A percentile compares a stretch with the other conserved stretches of the same genome.
phyloP scores from a whole-genome alignment of 2,329 filamentous ascomycete genomes.

The Pestalotiopsis sp. region DNA sequence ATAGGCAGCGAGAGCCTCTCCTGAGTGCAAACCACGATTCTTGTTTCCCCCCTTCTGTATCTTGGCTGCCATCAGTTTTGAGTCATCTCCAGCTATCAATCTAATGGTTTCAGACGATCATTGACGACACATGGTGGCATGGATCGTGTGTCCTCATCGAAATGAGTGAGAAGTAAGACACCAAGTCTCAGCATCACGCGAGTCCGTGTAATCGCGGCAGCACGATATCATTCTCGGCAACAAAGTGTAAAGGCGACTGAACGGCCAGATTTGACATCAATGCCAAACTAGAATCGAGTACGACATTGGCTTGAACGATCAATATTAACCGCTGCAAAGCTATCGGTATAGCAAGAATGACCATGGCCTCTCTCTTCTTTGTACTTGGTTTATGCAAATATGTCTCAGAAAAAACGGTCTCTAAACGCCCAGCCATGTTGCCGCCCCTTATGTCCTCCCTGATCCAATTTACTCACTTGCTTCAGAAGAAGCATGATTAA shows the following conservation, averaged over 20 bases:
- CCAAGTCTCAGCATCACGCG: no score
- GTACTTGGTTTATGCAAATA: neutral
- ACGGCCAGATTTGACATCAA: neutral
- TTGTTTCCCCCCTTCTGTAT: no score
- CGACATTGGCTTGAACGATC: neutral
- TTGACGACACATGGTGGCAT: no score
- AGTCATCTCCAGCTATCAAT: no score
- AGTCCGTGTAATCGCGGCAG: no score
- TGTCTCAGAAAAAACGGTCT: neutral
- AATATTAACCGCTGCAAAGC: neutral
- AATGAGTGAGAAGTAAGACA: no score
- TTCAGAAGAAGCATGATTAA: neutral
- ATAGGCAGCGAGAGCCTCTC: no score
- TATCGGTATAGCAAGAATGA: neutral
- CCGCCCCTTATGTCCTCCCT: neutral
- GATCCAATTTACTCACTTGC: neutral
- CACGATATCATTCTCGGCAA: no score
- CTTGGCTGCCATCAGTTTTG: no score
- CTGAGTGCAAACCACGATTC: no score
- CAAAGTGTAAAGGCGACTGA: neutral
- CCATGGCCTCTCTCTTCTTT: neutral
- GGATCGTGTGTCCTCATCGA: no score
- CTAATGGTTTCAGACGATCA: no score
- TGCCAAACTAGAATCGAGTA: neutral
- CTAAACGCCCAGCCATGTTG: neutral